Evolutionary conservation across 2,329 filamentous ascomycete species (phyloP).

Genomic region (Pyrenochaeta sp.): DNA sequence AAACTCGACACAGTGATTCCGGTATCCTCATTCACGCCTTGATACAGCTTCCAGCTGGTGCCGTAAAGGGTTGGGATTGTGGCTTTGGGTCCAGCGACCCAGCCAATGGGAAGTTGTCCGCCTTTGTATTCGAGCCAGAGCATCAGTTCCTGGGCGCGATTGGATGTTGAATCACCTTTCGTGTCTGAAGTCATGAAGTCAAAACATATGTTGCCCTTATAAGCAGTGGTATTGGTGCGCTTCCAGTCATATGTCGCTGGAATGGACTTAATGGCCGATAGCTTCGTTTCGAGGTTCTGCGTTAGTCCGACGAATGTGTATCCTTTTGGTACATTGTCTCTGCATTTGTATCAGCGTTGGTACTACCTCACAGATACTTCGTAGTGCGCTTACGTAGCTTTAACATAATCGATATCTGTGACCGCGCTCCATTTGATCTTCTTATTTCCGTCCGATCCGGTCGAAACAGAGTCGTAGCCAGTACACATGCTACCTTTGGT

Average conservation of each 20-base stretch:
- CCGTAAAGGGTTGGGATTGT: slow-evolving; percentile 39
- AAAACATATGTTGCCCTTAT: slow-evolving; percentile 56
- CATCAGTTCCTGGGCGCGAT: slow-evolving; percentile 54
- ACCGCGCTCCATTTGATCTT: slow-evolving; percentile 52
- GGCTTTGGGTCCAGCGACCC: slow-evolving; percentile 28
- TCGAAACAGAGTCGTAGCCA: slow-evolving; percentile 45
- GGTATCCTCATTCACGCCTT: slow-evolving; percentile 53
- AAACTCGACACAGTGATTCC: slow-evolving; percentile 55
- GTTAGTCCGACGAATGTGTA: slow-evolving; percentile 58
- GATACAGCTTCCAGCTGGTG: slow-evolving; percentile 55
- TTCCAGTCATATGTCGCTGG: slow-evolving; percentile 54
- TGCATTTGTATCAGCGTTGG: slow-evolving; percentile 17
- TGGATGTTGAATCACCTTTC: slow-evolving; percentile 53
- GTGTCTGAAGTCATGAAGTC: slow-evolving; percentile 57
- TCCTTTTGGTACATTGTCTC: slow-evolving; percentile 53
- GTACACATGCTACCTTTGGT: slow-evolving; percentile 54
- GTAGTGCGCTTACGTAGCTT: slow-evolving; percentile 28
- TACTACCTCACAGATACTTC: too few relatives aligned
- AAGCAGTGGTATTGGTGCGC: slow-evolving; percentile 51
- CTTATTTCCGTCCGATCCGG: slow-evolving; percentile 38
- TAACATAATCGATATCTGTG: slow-evolving; percentile 50
- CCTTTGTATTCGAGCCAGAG: slow-evolving; percentile 58
- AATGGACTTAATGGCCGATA: slow-evolving; percentile 52
- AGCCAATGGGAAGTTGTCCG: slow-evolving; percentile 57
- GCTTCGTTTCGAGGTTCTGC: slow-evolving; percentile 51